Evolutionary conservation across 1,139 yeast genomes (phyloP), one percentile per base, ranked within the genome.

Genomic region (Taphrina betulina): DNA sequence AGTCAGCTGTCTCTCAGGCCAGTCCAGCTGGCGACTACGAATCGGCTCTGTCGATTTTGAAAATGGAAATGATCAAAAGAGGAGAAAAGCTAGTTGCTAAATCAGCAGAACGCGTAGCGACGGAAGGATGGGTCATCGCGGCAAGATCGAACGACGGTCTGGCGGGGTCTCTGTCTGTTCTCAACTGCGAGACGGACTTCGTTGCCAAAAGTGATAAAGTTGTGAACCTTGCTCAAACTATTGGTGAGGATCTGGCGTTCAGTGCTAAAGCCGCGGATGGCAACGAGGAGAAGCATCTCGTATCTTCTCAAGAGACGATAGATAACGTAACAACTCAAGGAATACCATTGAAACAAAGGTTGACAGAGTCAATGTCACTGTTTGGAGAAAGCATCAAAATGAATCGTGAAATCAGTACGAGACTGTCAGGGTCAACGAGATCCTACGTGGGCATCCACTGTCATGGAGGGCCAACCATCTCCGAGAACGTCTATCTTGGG

Each of bases 161-260:
- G n/a, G 33, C 45, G 8, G 53, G 38, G 10, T 28, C 48, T 3
- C 8, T 52, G 8, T 28, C 44, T 5, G 48, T 51, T 4, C 29
- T 57, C 19, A 53, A 52, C 14, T 57, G 59, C 38, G 59, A 57
- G 54, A 52, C 59, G 14, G 59, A 57, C 26, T 57, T 57, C 23
- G 59, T 57, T 10, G 57, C 57, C 36, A 46, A 46, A 20, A 53
- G 43, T 14, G 44, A 44, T 7, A 42, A 42, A n/a, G 54, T 50
- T 5, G 40, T 50, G 2, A 34, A 16, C 1, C 16, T 50, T 22
- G 54, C 54, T 1, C 22, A 23, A 22, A 16, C 40, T n/a, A 14
- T 40, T 14, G 54, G 54, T 7, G 33, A 17, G 26, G 34, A 24
- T 5, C 23, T 50, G 20, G 40, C 54, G 3, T 23, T 14, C 7